phyloP scores from a whole-genome alignment of 192 early-diverging fungal genomes.

The Pilaira anomala region DNA sequence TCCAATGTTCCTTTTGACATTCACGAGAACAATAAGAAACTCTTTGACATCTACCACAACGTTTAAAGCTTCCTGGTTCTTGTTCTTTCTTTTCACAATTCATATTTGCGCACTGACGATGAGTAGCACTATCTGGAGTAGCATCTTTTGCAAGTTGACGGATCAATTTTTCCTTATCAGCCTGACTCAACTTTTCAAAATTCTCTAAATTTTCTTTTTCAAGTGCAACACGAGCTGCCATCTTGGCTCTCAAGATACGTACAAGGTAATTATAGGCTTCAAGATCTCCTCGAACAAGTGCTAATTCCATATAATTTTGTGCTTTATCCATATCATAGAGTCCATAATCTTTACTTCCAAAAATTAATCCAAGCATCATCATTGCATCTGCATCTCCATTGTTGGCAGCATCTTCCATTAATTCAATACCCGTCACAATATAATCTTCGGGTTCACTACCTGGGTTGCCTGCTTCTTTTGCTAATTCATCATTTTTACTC shows the following conservation, averaged over 20 bases:
- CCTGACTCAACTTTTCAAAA: slow-evolving; percentile 31
- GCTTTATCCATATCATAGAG: slow-evolving; percentile 49
- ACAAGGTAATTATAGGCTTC: slow-evolving; percentile 45
- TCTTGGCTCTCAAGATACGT: slow-evolving; percentile 42
- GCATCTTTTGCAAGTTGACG: slow-evolving; percentile 32
- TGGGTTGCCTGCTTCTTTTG: slow-evolving; percentile 34
- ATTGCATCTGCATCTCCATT: slow-evolving; percentile 45
- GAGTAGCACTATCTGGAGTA: slow-evolving; percentile 25
- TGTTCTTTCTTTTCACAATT: slow-evolving; percentile 43
- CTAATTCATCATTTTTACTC: slow-evolving; percentile 29
- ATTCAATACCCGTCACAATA: slow-evolving; percentile 39
- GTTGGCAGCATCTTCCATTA: slow-evolving; percentile 37
- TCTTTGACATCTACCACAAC: slow-evolving; percentile 49
- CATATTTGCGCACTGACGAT: slow-evolving; percentile 34
- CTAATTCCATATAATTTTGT: slow-evolving; percentile 49
- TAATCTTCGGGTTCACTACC: slow-evolving; percentile 39
- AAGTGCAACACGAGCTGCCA: slow-evolving; percentile 35
- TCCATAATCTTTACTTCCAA: slow-evolving; percentile 48
- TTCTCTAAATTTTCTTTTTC: slow-evolving; percentile 37
- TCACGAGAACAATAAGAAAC: slow-evolving; percentile 49
- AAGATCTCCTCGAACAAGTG: slow-evolving; percentile 45
- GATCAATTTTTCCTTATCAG: slow-evolving; percentile 28
- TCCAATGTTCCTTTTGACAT: slow-evolving; percentile 53
- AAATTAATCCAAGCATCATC: slow-evolving; percentile 50
- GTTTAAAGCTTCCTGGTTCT: slow-evolving; percentile 41